These are phyloP conservation scores for Vanrija pseudolonga DNA, from an alignment of 1,284 basidiomycete genomes.

Conservation along the genomic window DNA sequence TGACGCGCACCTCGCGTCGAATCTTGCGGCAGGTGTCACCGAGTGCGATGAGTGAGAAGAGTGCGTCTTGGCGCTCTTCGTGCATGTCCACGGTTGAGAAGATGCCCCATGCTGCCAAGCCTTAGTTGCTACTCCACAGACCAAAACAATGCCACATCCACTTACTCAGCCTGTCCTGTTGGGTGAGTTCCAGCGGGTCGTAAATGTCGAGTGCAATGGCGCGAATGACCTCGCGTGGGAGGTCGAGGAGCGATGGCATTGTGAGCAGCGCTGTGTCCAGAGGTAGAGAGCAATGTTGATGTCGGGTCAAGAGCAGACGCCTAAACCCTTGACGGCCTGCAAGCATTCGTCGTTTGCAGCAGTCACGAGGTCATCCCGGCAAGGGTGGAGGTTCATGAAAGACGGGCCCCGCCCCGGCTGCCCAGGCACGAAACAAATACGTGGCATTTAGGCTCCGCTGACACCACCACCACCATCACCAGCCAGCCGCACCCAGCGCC, in stretches of 20 bases:
- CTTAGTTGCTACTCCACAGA: neutral
- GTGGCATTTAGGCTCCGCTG: no score
- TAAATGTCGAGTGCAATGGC: conserved; percentile 37
- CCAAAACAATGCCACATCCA: conserved; percentile 1
- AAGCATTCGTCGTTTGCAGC: no score
- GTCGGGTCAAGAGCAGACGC: no score
- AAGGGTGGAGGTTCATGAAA: no score
- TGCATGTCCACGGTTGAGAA: conserved; percentile 45
- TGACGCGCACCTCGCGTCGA: conserved; percentile 29
- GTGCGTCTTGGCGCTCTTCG: conserved; percentile 31
- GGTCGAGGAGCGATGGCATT: conserved; percentile 14
- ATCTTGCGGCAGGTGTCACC: conserved; percentile 29
- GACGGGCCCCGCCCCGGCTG: no score
- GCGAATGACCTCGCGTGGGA: conserved; percentile 34
- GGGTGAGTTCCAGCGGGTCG: conserved; percentile 37
- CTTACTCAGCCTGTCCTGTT: conserved; percentile 43
- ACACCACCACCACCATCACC: no score
- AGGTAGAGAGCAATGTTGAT: no score
- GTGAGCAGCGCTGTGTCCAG: neutral
- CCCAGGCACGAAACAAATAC: no score
- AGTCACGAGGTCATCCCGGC: no score
- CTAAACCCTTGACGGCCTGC: no score
- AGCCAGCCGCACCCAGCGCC: no score
- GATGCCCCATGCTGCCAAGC: conserved; percentile 35
- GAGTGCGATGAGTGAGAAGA: conserved; percentile 31